Conservation (phyloP, 192 early-diverging fungal genomes). For the Rhizoclosmatium globosum region DNA sequence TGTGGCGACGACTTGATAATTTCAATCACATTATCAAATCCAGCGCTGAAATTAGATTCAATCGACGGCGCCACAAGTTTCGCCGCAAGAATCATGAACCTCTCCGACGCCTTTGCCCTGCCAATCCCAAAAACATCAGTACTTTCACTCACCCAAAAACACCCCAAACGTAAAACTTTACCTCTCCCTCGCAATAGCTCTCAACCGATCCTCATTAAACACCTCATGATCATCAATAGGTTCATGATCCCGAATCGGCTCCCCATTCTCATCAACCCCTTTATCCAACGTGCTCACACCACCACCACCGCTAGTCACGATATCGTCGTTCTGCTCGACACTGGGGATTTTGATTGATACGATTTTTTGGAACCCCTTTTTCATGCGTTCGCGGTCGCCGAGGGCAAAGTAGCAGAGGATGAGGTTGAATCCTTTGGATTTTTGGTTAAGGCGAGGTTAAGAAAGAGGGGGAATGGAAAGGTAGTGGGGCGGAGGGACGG, state of each 20-base stretch:
- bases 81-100: conserved; percentile 60
- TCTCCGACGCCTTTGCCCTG: conserved; percentile 46
- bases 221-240: conserved; percentile 68
- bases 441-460: neutral
- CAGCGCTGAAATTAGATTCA: conserved; percentile 48
- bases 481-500: neutral
- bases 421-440: conserved; percentile 59
- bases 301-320: neutral
- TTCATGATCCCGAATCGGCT: conserved; percentile 32
- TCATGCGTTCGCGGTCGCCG: conserved; percentile 67
- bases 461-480: neutral
- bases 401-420: conserved; percentile 70
- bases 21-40: conserved; percentile 65
- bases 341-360: conserved; percentile 54
- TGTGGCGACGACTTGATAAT: conserved; percentile 59
- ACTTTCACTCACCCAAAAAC: neutral
- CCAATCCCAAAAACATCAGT: neutral
- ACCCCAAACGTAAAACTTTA: conserved; percentile 22
- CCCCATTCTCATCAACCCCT: neutral
- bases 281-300: neutral
- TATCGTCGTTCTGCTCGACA: conserved; percentile 60
- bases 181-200: conserved; percentile 61
- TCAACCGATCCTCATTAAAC: conserved; percentile 63
- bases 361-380: conserved; percentile 57
- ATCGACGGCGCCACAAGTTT: conserved; percentile 64